Evolutionary conservation across 2,329 filamentous ascomycete species (phyloP).

Genomic region (Nothophoma quercina): DNA sequence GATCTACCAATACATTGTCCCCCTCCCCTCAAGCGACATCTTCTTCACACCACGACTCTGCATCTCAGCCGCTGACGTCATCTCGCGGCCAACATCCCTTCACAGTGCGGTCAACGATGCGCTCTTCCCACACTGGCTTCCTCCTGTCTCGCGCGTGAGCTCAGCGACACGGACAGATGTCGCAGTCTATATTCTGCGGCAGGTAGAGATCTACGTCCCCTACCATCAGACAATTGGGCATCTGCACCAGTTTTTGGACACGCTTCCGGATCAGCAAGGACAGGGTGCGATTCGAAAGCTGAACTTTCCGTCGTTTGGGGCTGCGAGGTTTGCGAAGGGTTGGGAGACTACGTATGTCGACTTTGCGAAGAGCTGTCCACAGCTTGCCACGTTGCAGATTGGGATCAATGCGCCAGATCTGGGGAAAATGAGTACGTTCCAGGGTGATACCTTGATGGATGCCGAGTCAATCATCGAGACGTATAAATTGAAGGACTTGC

Average conservation of each 20-base stretch:
- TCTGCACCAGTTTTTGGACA: not conserved
- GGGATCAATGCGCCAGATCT: too few relatives aligned
- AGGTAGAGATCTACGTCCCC: not conserved
- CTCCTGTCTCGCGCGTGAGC: not conserved
- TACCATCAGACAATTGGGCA: not conserved
- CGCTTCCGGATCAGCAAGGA: not conserved
- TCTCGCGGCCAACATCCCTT: too few relatives aligned
- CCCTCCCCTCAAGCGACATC: not conserved
- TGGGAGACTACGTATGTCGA: too few relatives aligned
- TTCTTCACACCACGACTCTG: not conserved
- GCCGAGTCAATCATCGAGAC: too few relatives aligned
- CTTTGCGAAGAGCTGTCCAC: too few relatives aligned
- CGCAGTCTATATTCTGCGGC: not conserved
- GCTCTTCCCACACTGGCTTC: not conserved
- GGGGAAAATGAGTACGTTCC: too few relatives aligned
- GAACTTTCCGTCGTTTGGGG: not conserved
- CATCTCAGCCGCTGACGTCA: slow-evolving; percentile 3
- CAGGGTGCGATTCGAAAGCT: not conserved
- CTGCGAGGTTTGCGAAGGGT: too few relatives aligned
- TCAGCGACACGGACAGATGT: not conserved
- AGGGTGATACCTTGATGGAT: too few relatives aligned
- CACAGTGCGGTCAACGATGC: too few relatives aligned
- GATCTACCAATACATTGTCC: not conserved
- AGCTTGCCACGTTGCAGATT: too few relatives aligned
- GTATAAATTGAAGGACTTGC: too few relatives aligned